Conservation (phyloP, 805 yeast species). For the Nematodospora valgi region DNA sequence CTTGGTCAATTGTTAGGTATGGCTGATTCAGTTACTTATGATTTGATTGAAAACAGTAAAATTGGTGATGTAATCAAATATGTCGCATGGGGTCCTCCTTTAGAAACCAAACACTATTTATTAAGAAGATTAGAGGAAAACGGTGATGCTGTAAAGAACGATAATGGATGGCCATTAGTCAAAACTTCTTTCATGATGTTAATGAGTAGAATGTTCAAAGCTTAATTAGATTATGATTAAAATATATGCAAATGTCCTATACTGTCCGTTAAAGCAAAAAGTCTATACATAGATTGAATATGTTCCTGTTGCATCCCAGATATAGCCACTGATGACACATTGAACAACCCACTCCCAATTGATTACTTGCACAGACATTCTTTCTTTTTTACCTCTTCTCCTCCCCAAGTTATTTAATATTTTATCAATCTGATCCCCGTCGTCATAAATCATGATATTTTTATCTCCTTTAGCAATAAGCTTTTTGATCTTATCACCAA, state of each 20-base stretch:
- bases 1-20: conserved; percentile 91
- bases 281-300: conserved; percentile 7
- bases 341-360: conserved; percentile 71
- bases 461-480: conserved; percentile 5
- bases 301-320: conserved; percentile 24
- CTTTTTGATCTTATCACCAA: conserved; percentile 1
- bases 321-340: conserved; percentile 44
- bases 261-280: background rate
- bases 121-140: conserved; percentile 90
- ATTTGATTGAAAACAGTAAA: conserved; percentile 60
- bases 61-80: conserved; percentile 82
- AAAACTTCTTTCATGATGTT: conserved; percentile 43
- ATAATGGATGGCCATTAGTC: conserved; percentile 73
- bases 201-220: conserved; percentile 21
- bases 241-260: conserved; percentile 2
- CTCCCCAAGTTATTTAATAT: background rate
- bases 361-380: conserved; percentile 24
- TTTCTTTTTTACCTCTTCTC: background rate
- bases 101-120: conserved; percentile 87
- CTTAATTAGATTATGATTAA: conserved; percentile 5
- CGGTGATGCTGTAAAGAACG: conserved; percentile 88
- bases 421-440: conserved; percentile 11
- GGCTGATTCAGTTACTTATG: conserved; percentile 87
- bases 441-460: conserved; percentile 26
- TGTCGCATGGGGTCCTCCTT: conserved; percentile 97